phyloP scores from a whole-genome alignment of 176 grass and related monocot genomes.

The Aegilops speltoides region DNA sequence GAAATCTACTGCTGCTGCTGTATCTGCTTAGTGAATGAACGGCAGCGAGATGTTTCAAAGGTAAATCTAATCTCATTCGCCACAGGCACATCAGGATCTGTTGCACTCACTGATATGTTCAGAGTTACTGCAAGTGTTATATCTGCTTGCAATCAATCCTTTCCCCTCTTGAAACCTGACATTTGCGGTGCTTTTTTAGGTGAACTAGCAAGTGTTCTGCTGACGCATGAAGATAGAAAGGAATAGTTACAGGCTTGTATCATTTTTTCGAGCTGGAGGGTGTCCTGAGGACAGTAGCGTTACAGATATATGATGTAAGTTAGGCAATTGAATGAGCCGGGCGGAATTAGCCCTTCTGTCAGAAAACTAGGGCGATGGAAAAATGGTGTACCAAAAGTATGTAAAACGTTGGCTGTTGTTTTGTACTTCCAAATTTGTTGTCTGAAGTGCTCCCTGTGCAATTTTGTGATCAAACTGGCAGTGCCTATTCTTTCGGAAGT shows the following conservation, averaged over 20 bases:
- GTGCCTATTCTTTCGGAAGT: too few relatives aligned
- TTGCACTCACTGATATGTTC: too few relatives aligned
- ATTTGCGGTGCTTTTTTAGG: background rate
- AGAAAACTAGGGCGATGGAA: too few relatives aligned
- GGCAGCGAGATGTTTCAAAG: conserved; percentile 2
- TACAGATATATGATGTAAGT: conserved; percentile 47
- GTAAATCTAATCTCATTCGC: conserved; percentile 14
- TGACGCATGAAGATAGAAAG: background rate
- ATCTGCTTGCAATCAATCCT: conserved; percentile 36
- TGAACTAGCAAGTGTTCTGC: background rate
- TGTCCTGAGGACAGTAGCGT: conserved; percentile 31
- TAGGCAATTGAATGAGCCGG: background rate
- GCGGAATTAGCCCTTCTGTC: background rate
- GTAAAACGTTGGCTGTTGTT: too few relatives aligned
- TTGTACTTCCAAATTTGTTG: too few relatives aligned
- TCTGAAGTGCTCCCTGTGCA: too few relatives aligned
- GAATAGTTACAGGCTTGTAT: conserved; percentile 20
- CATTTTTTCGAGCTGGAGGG: conserved; percentile 31
- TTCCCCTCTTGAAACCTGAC: background rate
- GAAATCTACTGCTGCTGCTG: conserved; percentile 6
- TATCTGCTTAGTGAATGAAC: conserved; percentile 17
- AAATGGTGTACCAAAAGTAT: too few relatives aligned
- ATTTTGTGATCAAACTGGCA: too few relatives aligned
- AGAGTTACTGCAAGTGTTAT: too few relatives aligned
- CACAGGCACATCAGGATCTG: too few relatives aligned